Percentiles rank a stretch among this genome's conserved stretches.
These are phyloP conservation scores for Cenchrus purpureus DNA, from an alignment of 176 grass and related monocot genomes.

Conservation along the genomic window DNA sequence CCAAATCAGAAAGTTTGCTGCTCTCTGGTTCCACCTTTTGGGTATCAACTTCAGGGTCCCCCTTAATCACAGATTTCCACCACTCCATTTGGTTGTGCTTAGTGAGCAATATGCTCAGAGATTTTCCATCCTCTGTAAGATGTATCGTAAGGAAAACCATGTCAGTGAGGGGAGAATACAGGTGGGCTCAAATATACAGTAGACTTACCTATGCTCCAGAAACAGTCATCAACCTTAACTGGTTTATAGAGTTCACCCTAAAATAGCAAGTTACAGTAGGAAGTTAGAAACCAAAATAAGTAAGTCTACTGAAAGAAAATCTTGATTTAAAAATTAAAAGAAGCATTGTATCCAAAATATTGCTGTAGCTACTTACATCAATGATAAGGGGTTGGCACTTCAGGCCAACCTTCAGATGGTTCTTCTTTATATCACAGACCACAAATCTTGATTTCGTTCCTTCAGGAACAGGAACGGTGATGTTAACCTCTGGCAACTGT, in stretches of 20 bases:
- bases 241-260: slow-evolving; percentile 84
- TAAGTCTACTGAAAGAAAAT: background rate
- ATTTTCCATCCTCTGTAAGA: slow-evolving; percentile 86
- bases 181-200: background rate
- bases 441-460: slow-evolving; percentile 96
- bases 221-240: slow-evolving; percentile 84
- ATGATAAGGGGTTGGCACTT: slow-evolving; percentile 90
- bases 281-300: background rate
- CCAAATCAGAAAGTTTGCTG: slow-evolving; percentile 91
- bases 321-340: background rate
- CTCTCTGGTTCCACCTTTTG: slow-evolving; percentile 83
- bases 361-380: slow-evolving; percentile 62
- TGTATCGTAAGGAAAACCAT: background rate
- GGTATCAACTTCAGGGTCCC: slow-evolving; percentile 90
- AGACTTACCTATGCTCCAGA: background rate
- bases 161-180: background rate
- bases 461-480: slow-evolving; percentile 74
- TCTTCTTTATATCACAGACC: slow-evolving; percentile 85
- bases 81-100: slow-evolving; percentile 99
- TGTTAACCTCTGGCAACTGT: slow-evolving; percentile 78
- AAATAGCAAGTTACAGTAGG: background rate
- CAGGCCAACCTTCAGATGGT: slow-evolving; percentile 81
- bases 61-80: slow-evolving; percentile 88
- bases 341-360: background rate
- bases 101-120: slow-evolving; percentile 72